Conservation (phyloP, 1,284 basidiomycete genomes). For the Microbotryomycetes sp. region DNA sequence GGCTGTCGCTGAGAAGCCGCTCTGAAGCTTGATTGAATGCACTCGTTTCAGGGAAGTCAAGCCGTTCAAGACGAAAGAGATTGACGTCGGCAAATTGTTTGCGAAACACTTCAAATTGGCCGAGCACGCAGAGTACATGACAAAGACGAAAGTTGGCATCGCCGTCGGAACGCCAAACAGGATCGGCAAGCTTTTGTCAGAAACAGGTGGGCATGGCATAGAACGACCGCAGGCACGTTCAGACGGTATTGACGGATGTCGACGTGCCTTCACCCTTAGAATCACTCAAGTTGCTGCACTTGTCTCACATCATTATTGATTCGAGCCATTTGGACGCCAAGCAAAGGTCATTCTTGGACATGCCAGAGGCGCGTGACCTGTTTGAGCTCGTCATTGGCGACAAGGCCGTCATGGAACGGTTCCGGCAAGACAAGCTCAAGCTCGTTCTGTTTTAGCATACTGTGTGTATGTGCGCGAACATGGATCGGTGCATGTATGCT, state of each 20-base stretch:
- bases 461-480: neutral
- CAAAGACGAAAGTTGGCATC: slow-evolving; percentile 62
- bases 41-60: slow-evolving; percentile 59
- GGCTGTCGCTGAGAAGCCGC: too few species aligned
- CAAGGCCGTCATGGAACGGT: slow-evolving; percentile 53
- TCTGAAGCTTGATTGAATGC: too few species aligned
- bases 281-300: slow-evolving; percentile 57
- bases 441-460: slow-evolving; percentile 59
- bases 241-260: too few species aligned
- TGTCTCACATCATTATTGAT: slow-evolving; percentile 74
- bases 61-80: slow-evolving; percentile 50
- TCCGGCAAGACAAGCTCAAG: slow-evolving; percentile 63
- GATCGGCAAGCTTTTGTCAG: slow-evolving; percentile 66
- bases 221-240: too few species aligned
- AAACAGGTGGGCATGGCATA: slow-evolving; percentile 66
- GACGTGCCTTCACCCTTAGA: too few species aligned
- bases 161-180: slow-evolving; percentile 76
- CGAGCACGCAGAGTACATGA: slow-evolving; percentile 67
- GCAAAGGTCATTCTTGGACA: slow-evolving; percentile 63
- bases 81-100: slow-evolving; percentile 70
- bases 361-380: slow-evolving; percentile 73
- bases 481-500: neutral
- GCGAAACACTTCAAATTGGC: slow-evolving; percentile 76
- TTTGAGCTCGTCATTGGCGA: slow-evolving; percentile 63
- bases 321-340: slow-evolving; percentile 57